Evolutionary conservation across 2,329 filamentous ascomycete genomes (phyloP), one percentile per base, ranked within the genome.

Genomic region (Lecanoromycetidae sp.): DNA sequence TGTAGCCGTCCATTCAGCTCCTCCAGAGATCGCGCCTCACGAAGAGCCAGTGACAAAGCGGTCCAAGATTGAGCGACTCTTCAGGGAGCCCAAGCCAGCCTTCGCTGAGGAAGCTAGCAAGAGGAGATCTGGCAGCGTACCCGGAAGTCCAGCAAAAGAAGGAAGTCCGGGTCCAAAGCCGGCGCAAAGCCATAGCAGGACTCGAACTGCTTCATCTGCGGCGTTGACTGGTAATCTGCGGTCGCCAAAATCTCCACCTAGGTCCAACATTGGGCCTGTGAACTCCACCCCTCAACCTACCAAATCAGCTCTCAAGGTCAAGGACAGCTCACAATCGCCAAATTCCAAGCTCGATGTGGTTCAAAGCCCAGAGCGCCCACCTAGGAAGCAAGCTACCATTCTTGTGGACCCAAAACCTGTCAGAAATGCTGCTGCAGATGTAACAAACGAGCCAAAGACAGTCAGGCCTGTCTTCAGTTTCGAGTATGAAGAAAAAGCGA

Each of bases 401-500:
- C 7, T 25, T 3, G 19, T 29, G 10, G n/a, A 13, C 15, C 4
- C 36, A 29, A 35, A 47, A 12, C 23, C 38, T 27, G 30, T 23
- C 13, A 27, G 4, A 8, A 34, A 20, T 5, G 13, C 25, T 9
- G 17, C 45, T 13, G 37, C 15, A 6, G 22, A 32, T 7, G 30
- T n/a, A n/a, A n/a, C n/a, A n/a, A n/a, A n/a, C n/a, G n/a, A n/a
- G n/a, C n/a, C n/a, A n/a, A n/a, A n/a, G n/a, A n/a, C n/a, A n/a
- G n/a, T n/a, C n/a, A n/a, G n/a, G 17, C 5, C 17, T n/a, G 23
- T 22, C 20, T 17, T 4, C 23, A 34, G 9, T 34, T 4, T 26
- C 15, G 26, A n/a, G n/a, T 25, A 22, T 65, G 65, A 47, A 65
- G 57, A 5, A 36, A 26, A 26, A 26, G 19, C 25, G 17, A 33